Conservation (phyloP, 352 stramenopile species). For the Peronospora farinosa region DNA sequence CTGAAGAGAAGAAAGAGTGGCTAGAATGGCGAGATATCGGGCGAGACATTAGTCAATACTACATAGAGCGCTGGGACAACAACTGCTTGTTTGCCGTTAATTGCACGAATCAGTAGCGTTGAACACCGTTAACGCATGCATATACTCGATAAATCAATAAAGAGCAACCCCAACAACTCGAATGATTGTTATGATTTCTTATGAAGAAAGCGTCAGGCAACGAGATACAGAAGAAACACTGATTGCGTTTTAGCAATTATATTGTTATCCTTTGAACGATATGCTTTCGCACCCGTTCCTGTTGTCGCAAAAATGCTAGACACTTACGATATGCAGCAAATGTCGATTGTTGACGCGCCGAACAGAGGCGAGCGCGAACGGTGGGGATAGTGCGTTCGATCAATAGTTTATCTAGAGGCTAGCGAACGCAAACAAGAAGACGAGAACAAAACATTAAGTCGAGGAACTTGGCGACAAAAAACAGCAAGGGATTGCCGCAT, state of each 20-base stretch:
- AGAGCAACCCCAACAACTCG: too few relatives aligned
- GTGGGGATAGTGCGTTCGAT: slow-evolving; percentile 7
- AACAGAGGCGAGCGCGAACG: slow-evolving; percentile 15
- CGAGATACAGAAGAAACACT: too few relatives aligned
- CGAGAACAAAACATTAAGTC: slow-evolving; percentile 29
- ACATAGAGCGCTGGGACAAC: slow-evolving; percentile 6
- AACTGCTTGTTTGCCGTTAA: slow-evolving; percentile 12
- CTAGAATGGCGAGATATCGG: slow-evolving; percentile 5
- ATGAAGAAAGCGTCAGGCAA: too few relatives aligned
- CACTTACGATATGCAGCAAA: slow-evolving; percentile 1
- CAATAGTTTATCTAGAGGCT: slow-evolving; percentile 39
- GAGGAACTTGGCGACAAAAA: slow-evolving; percentile 16
- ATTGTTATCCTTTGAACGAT: too few relatives aligned
- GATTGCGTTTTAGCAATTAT: too few relatives aligned
- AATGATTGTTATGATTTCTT: too few relatives aligned
- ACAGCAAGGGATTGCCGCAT: slow-evolving; percentile 22
- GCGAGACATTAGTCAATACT: slow-evolving; percentile 6
- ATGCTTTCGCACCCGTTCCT: neutral
- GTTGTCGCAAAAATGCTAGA: neutral
- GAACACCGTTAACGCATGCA: too few relatives aligned
- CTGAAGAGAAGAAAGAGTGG: slow-evolving; percentile 4
- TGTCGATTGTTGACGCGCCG: slow-evolving; percentile 10
- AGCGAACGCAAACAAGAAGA: slow-evolving; percentile 16
- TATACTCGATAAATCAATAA: too few relatives aligned
- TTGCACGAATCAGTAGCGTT: slow-evolving; percentile 2